phyloP scores from a whole-genome alignment of 2,329 filamentous ascomycete genomes.

The Acephala macrosclerotiorum region DNA sequence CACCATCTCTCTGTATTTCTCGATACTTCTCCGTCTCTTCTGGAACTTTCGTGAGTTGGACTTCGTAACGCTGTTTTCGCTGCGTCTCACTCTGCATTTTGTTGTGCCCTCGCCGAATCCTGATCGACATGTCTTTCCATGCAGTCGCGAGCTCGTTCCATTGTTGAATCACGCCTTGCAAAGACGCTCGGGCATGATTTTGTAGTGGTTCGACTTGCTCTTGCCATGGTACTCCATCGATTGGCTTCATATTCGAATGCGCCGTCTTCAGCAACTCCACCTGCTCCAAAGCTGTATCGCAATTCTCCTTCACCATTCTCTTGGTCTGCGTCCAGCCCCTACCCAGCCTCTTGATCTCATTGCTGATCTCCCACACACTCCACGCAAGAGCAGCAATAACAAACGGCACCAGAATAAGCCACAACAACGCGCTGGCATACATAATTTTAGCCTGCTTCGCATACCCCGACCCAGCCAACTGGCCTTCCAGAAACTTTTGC shows the following conservation, averaged over 20 bases:
- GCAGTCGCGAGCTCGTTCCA: neutral
- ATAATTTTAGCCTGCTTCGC: neutral
- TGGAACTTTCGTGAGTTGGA: neutral
- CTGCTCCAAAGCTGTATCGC: neutral
- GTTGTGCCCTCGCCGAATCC: neutral
- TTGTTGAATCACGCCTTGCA: neutral
- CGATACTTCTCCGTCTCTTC: neutral
- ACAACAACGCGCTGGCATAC: neutral
- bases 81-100: neutral
- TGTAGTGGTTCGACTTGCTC: neutral
- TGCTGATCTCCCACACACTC: neutral
- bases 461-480: neutral
- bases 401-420: neutral
- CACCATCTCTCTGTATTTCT: too few relatives aligned
- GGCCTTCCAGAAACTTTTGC: neutral
- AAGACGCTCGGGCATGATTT: neutral
- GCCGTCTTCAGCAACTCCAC: neutral
- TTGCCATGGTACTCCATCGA: neutral
- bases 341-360: neutral
- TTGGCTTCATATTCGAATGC: neutral
- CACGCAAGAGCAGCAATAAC: neutral
- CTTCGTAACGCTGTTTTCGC: neutral
- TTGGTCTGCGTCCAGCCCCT: neutral
- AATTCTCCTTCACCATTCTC: neutral
- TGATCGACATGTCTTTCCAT: neutral